Base-by-base conservation (phyloP, 768 basidiomycete genomes). In the Amanita jacksonii region DNA sequence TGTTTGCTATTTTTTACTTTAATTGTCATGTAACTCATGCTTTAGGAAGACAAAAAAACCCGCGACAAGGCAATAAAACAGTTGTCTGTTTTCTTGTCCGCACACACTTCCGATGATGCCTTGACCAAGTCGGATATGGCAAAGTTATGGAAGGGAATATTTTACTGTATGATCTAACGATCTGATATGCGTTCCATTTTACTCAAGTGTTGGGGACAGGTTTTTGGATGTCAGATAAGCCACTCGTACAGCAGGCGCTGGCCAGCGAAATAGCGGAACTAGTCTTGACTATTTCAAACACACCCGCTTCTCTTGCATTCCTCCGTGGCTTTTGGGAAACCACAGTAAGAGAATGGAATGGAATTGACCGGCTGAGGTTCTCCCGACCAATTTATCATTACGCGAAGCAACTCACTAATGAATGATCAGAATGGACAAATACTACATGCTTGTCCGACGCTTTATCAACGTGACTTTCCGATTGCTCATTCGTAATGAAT, bases 161-260 rank as follows among this genome's bases (percentile, higher is more conserved):
- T 94, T 61, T 99, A 94, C 62, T 96, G 93, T 91, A 50, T 51
- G 79, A 62, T 4, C 25, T 19, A 38, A 13, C 24, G 20, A 32
- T 38, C 43, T 23, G n/a, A 9, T 31, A 19, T 31, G 8, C 46
- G 7, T 20, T 33, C 12, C 10, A 31, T 20, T 25, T 9, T 8
- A 20, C 23, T n/a, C n/a, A n/a, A 18, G 15, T 13, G 18, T 20
- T 35, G 32, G 15, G 22, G n/a, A 5, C 18, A 96, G 93, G 94
- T 59, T 98, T 92, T 64, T 99, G 94, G 93, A 97, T 97, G 92
- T 97, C 93, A 8, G 94, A 99, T 65, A 99, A 98, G 58, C 93
- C 93, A 3, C 73, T 93, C 7, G 86, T 97, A 6, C 94, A 98
- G 59, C 94, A 98, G 59, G 82, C 81, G 10, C 73, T 99, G 12